A percentile compares a stretch with the other conserved stretches of the same genome.
Evolutionary conservation across 805 yeast genomes (phyloP).

Genomic region (Allodekkera sacchari): DNA sequence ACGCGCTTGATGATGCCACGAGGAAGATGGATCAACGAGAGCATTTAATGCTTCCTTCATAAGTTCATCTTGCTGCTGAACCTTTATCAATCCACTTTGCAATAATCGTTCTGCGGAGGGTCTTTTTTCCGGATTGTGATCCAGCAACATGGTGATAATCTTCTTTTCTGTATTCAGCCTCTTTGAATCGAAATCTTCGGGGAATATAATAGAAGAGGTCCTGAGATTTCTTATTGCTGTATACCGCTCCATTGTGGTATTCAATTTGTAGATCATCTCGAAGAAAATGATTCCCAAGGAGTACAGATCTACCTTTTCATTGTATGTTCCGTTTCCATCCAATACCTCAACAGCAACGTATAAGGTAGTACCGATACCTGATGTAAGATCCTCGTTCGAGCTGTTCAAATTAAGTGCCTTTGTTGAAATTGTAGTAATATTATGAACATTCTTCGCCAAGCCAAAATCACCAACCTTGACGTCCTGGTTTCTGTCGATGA

Average conservation of each 20-base stretch:
- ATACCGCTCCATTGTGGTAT: slow-evolving; percentile 93
- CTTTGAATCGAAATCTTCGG: slow-evolving; percentile 50
- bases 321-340: slow-evolving; percentile 64
- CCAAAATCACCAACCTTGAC: slow-evolving; percentile 97
- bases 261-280: slow-evolving; percentile 81
- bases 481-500: slow-evolving; percentile 82
- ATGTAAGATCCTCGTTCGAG: slow-evolving; percentile 66
- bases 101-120: slow-evolving; percentile 75
- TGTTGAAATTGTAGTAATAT: slow-evolving; percentile 16
- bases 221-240: slow-evolving; percentile 62
- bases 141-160: slow-evolving; percentile 58
- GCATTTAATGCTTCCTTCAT: slow-evolving; percentile 83
- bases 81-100: slow-evolving; percentile 77
- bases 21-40: slow-evolving; percentile 81
- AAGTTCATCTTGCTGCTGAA: slow-evolving; percentile 82
- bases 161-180: slow-evolving; percentile 52
- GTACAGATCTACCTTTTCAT: slow-evolving; percentile 93
- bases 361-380: slow-evolving; percentile 89
- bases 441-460: slow-evolving; percentile 81
- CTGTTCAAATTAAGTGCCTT: slow-evolving; percentile 14
- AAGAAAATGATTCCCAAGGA: slow-evolving; percentile 91
- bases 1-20: slow-evolving; percentile 91
- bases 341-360: slow-evolving; percentile 89
- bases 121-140: slow-evolving; percentile 70
- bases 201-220: slow-evolving; percentile 53